Evolutionary conservation across 1,139 yeast species (phyloP), one percentile per base, ranked within the genome.

Genomic region (Scheffersomyces quercinus): DNA sequence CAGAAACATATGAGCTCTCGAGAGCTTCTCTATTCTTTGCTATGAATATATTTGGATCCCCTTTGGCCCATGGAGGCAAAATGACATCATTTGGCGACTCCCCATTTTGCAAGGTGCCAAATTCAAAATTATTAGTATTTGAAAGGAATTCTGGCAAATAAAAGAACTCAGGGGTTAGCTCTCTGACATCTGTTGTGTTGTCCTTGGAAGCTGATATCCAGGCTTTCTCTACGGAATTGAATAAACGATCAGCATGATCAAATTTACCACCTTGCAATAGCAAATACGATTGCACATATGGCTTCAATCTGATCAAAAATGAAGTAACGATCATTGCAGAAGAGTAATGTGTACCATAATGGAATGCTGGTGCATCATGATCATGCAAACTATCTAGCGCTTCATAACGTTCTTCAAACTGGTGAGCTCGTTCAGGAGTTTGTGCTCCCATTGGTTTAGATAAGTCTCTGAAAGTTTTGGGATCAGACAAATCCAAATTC

Each of bases 371-470:
- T 2, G 64, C 52, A 43, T 81, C 83, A 1, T 65, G 67, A 44
- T 73, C 79, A 16, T 68, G 48, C 10, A 88, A 65, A 47, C 84
- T 78, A 30, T 68, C 74, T 39, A 85, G 60, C 0, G 95, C 90
- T 31, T 83, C 83, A 53, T 73, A 88, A 41, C 96, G 65, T 44
- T 87, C 93, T 40, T 67, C 65, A 54, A 88, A 88, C 53, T 82
- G 81, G 0, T 58, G 51, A 1, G 83, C 87, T 45, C 96, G 70
- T 2, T 67, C 69, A 3, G 63, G 59, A 1, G 81, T 70, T 60
- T 88, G 97, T 0, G 90, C 95, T 1, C 97, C 97, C 96, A 88
- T 88, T 2, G 96, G 96, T 54, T 85, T 87, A 0, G 88, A 76
- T 30, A 88, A 67, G 57, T 88, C 95, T 50, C 97, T 70, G 56